Evolutionary conservation across 148 eudicot species (phyloP).

Genomic region (Camellia japonica): DNA sequence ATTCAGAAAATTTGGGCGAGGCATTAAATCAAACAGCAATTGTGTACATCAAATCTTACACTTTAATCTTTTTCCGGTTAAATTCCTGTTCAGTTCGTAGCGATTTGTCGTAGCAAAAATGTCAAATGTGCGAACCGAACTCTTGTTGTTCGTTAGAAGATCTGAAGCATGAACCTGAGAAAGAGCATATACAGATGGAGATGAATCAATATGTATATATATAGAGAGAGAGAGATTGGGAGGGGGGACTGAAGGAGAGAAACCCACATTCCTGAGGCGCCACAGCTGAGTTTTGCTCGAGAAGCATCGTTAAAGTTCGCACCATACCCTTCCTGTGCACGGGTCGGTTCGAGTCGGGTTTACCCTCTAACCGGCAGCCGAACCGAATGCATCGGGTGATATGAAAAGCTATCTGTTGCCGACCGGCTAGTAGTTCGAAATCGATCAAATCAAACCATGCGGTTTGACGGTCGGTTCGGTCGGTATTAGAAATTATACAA

Average conservation of each 20-base stretch:
- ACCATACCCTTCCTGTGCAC: slow-evolving; percentile 13
- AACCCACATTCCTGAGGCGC: slow-evolving; percentile 29
- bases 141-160: neutral
- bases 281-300: slow-evolving; percentile 23
- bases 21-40: slow-evolving; percentile 15
- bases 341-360: too few relatives aligned
- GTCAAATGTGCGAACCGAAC: neutral
- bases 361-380: too few relatives aligned
- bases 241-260: neutral
- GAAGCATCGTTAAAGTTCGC: slow-evolving; percentile 38
- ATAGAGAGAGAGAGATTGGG: neutral
- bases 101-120: neutral
- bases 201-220: neutral
- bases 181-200: too few relatives aligned
- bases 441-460: too few relatives aligned
- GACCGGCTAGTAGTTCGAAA: too few relatives aligned
- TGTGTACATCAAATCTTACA: neutral
- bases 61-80: neutral
- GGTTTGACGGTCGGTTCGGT: too few relatives aligned
- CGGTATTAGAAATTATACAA: too few relatives aligned
- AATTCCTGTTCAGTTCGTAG: neutral
- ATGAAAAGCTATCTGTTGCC: too few relatives aligned
- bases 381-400: too few relatives aligned
- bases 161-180: slow-evolving; percentile 17
- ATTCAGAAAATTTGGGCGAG: neutral